Percentiles rank a stretch among this genome's conserved stretches.
These are phyloP conservation scores for Solanum piurae DNA, from an alignment of 257 asterid genomes.

Conservation along the genomic window DNA sequence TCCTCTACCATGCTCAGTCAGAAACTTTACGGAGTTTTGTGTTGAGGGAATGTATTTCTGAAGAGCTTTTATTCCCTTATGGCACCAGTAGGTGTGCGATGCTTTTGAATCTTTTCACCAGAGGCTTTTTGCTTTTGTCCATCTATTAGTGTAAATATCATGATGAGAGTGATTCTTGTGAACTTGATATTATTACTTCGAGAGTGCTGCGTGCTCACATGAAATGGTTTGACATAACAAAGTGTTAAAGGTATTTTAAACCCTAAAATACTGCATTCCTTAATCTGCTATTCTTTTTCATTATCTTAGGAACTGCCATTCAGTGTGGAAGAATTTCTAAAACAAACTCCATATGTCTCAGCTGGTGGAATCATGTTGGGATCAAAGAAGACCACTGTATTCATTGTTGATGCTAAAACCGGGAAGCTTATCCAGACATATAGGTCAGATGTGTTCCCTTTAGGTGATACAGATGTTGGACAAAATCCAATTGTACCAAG, in stretches of 20 bases:
- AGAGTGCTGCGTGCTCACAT: neutral
- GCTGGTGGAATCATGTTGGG: constrained; percentile 68
- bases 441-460: constrained; percentile 45
- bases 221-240: neutral
- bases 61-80: neutral
- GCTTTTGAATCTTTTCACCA: neutral
- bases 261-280: neutral
- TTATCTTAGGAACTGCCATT: constrained; percentile 44
- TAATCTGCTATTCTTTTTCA: constrained; percentile 1
- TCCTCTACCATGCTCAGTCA: neutral
- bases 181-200: neutral
- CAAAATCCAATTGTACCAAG: constrained; percentile 39
- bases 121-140: neutral
- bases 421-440: constrained; percentile 54
- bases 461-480: constrained; percentile 22
- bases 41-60: neutral
- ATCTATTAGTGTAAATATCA: neutral
- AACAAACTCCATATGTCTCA: constrained; percentile 52
- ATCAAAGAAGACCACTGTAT: constrained; percentile 67
- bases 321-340: constrained; percentile 58
- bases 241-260: neutral
- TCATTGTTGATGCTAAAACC: constrained; percentile 58
- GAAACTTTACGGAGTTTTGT: neutral
- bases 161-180: neutral
- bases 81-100: neutral